Evolutionary conservation across 352 stramenopile genomes (phyloP).

Genomic region (Thraustochytrium striatum): DNA sequence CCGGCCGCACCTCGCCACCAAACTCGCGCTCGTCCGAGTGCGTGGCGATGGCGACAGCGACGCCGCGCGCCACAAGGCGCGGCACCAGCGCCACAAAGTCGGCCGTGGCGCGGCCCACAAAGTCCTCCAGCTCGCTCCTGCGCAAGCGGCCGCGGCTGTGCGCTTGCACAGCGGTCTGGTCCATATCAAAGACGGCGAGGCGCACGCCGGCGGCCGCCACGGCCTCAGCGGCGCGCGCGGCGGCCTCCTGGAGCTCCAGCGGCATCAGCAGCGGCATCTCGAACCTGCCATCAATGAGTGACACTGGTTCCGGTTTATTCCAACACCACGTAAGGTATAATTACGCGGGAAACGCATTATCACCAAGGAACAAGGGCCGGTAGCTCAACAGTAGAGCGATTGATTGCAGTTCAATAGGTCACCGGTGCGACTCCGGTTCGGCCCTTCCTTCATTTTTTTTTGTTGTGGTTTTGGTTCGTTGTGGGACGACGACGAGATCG

Average conservation of each 20-base stretch:
- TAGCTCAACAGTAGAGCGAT: too few species aligned
- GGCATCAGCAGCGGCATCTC: not conserved
- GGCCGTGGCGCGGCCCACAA: not conserved
- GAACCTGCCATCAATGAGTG: not conserved
- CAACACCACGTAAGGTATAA: not conserved
- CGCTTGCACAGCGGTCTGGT: not conserved
- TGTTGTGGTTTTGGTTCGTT: not conserved
- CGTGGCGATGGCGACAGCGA: not conserved
- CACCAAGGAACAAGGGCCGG: not conserved
- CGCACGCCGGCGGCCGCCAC: not conserved
- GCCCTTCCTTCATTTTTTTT: not conserved
- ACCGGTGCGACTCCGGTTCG: too few species aligned
- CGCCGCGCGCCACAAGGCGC: not conserved
- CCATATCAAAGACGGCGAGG: constrained; percentile 3
- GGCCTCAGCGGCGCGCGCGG: not conserved
- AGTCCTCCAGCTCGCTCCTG: not conserved
- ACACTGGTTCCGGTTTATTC: not conserved
- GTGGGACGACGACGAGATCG: too few species aligned
- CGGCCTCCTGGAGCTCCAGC: not conserved
- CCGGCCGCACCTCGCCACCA: not conserved
- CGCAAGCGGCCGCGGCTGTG: not conserved
- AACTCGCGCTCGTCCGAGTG: constrained; percentile 10
- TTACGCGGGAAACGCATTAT: not conserved
- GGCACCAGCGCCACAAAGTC: not conserved
- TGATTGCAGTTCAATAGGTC: too few species aligned